Base-by-base conservation (phyloP, 192 early-diverging fungal genomes). In the Entrophospora sp. region DNA sequence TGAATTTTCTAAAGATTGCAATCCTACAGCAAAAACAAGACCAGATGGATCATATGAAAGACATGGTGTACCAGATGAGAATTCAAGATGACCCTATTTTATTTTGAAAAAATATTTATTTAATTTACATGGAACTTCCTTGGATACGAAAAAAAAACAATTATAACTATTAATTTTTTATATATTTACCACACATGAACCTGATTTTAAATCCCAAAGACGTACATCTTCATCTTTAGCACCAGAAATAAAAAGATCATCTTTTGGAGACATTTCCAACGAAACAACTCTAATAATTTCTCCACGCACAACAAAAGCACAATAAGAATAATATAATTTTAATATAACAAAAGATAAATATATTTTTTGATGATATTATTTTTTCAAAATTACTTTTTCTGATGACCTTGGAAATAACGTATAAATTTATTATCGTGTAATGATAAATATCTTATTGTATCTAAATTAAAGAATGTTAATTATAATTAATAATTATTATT, bases 371-470 rank as follows among this genome's bases (percentile, higher is more conserved):
- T n/a, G n/a, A n/a, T n/a, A n/a, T n/a, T n/a, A n/a, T n/a, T n/a
- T n/a, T n/a, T n/a, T n/a, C n/a, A n/a, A n/a, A 10, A 67, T 38
- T 79, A 89, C 88, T 72, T 80, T 52, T 73, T 79, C 31, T 71
- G 80, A 68, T 98, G 96, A 2, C 93, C 96, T 22, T 77, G 77
- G 77, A 98, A 98, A 71, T 98, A 98, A 32, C 87, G 75, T 35
- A 98, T 80, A 67, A 89, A 98, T 73, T 89, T 86, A 76, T 98
- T 98, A 36, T 94, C 93, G 64, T 95, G 90, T n/a, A 91, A 71
- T 18, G 93, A 96, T 36, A 97, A 75, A 72, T 97, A 98, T 66
- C 96, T 76, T 34, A 98, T 87, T 0, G 88, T 88, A 73, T 97
- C 94, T 91, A 76, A 2, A 32, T 16, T 14, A 31, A 32, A 5